Conservation (phyloP, 768 basidiomycete species). For the Macrolepiota albuminosa region DNA sequence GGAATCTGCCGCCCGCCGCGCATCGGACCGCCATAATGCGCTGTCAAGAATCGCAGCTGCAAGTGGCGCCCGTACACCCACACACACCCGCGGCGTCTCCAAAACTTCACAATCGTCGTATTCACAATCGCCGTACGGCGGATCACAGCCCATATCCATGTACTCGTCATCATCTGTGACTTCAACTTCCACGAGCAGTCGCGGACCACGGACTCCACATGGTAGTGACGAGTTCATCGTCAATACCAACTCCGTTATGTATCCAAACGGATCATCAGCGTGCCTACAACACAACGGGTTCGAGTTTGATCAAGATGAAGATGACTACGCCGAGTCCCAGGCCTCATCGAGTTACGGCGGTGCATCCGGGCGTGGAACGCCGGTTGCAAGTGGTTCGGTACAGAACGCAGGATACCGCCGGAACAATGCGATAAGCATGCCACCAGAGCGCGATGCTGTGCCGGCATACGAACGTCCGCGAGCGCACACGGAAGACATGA, state of each 20-base stretch:
- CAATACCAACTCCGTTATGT: slow-evolving; percentile 20
- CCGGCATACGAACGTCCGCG: slow-evolving; percentile 51
- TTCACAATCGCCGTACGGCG: slow-evolving; percentile 19
- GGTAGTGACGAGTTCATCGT: slow-evolving; percentile 35
- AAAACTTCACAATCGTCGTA: slow-evolving; percentile 20
- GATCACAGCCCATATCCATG: slow-evolving; percentile 27
- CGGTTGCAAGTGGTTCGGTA: slow-evolving; percentile 27
- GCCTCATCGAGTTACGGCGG: slow-evolving; percentile 37
- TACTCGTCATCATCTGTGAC: slow-evolving; percentile 21
- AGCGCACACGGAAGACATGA: slow-evolving; percentile 65
- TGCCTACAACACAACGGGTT: slow-evolving; percentile 66
- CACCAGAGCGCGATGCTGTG: slow-evolving; percentile 49
- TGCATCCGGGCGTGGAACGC: slow-evolving; percentile 69
- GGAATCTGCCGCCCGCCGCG: slow-evolving; percentile 65
- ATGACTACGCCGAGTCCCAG: slow-evolving; percentile 76
- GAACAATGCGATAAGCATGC: slow-evolving; percentile 53
- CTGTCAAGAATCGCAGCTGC: slow-evolving; percentile 47
- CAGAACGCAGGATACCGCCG: slow-evolving; percentile 40
- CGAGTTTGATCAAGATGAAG: slow-evolving; percentile 65
- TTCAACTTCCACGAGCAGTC: slow-evolving; percentile 27
- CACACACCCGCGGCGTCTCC: slow-evolving; percentile 31
- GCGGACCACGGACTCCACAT: slow-evolving; percentile 28
- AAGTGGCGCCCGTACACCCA: slow-evolving; percentile 42
- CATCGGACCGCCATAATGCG: slow-evolving; percentile 49
- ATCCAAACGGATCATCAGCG: slow-evolving; percentile 43